Conservation (phyloP, 2,329 filamentous ascomycete species). For the Myriosclerotinia scirpicola region DNA sequence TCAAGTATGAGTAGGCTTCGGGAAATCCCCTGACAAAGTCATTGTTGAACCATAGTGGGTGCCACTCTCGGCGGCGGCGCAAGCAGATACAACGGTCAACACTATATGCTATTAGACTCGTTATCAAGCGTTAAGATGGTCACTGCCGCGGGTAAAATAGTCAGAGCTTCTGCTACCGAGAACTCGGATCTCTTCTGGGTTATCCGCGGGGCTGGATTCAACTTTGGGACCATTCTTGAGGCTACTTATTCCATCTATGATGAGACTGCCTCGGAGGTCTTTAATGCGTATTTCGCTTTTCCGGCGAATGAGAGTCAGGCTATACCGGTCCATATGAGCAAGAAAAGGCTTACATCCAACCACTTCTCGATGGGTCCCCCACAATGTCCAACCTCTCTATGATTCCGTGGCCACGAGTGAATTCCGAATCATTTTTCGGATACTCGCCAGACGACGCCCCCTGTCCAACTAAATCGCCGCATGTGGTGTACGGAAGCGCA, state of each 20-base stretch:
- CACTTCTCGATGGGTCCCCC: too few species aligned
- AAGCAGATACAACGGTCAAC: background rate
- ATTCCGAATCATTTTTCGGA: too few species aligned
- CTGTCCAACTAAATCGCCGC: too few species aligned
- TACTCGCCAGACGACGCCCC: too few species aligned
- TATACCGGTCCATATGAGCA: too few species aligned
- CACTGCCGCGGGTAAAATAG: background rate
- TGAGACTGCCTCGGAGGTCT: background rate
- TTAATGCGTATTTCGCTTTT: background rate
- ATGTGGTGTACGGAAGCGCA: too few species aligned
- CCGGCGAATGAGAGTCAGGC: background rate
- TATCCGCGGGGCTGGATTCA: background rate
- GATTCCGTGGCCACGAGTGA: too few species aligned
- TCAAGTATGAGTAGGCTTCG: too few species aligned
- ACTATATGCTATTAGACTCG: background rate
- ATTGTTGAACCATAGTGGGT: slow-evolving; percentile 19
- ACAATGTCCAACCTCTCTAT: too few species aligned
- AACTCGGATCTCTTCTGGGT: background rate
- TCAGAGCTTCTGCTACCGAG: background rate
- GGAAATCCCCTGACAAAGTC: too few species aligned
- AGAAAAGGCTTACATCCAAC: too few species aligned
- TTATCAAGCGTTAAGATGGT: background rate
- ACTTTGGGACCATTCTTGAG: background rate
- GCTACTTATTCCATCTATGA: background rate
- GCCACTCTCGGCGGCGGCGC: background rate